Conservation (phyloP, 2,329 filamentous ascomycete genomes). For the Ceratocystis albifundus region DNA sequence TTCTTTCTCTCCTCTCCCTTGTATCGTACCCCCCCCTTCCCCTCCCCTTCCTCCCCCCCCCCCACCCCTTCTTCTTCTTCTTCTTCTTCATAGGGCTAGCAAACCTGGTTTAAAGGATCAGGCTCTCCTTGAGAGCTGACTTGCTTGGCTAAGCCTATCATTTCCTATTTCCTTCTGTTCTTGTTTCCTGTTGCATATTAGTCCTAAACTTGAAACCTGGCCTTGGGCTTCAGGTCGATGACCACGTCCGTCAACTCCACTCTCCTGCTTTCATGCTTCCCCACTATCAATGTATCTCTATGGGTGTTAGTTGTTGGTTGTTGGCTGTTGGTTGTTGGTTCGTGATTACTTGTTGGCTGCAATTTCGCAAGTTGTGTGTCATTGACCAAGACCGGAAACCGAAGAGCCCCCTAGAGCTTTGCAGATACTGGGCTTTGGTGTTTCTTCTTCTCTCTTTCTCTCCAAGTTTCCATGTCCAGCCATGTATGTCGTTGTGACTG, state of each 20-base stretch:
- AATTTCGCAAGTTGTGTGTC: no score
- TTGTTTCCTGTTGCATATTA: background rate
- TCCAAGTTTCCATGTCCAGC: no score
- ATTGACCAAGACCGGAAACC: no score
- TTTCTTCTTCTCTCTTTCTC: no score
- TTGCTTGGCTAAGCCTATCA: background rate
- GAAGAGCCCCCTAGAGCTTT: no score
- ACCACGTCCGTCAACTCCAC: background rate
- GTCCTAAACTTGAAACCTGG: background rate
- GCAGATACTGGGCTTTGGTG: no score
- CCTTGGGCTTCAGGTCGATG: background rate
- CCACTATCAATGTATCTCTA: background rate
- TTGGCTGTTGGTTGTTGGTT: no score
- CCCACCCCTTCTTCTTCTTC: no score
- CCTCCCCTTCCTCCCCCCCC: background rate
- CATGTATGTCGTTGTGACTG: no score
- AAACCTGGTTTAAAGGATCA: slow-evolving; percentile 7
- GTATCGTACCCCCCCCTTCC: background rate
- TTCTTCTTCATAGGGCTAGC: background rate
- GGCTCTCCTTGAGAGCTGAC: background rate
- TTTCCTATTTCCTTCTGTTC: background rate
- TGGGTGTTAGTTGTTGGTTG: no score
- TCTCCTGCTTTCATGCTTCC: background rate
- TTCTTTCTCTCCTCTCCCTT: background rate
- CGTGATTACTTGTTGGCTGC: no score